These are phyloP conservation scores for Aspergillus bridgeri DNA, from an alignment of 495 filamentous ascomycete species.

Conservation along the genomic window DNA sequence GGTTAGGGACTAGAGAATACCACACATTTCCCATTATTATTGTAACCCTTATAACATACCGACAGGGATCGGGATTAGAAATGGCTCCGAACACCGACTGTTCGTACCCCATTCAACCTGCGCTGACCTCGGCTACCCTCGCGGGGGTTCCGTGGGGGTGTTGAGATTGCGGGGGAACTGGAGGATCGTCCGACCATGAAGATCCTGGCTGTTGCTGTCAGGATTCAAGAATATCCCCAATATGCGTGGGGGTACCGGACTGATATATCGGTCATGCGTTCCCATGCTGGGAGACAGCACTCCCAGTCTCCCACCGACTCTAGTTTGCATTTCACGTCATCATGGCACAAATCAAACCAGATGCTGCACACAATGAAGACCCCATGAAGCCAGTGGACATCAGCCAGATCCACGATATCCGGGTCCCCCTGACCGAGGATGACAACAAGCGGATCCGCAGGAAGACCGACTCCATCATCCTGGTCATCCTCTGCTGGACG, in stretches of 20 bases:
- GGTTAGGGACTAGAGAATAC: too few relatives aligned
- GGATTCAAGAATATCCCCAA: background rate
- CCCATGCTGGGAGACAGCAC: background rate
- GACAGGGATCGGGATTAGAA: background rate
- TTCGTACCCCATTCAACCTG: too few relatives aligned
- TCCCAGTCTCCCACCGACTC: background rate
- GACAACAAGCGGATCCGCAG: conserved; percentile 53
- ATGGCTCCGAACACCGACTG: background rate
- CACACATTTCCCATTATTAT: too few relatives aligned
- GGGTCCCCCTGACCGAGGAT: conserved; percentile 46
- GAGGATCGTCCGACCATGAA: background rate
- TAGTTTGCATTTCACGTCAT: background rate
- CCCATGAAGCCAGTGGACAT: conserved; percentile 7
- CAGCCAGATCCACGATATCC: conserved; percentile 14
- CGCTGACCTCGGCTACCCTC: too few relatives aligned
- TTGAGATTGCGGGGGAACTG: background rate
- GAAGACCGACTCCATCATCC: conserved; percentile 60
- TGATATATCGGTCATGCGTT: background rate
- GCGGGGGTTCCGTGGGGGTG: background rate
- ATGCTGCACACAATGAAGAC: conserved; percentile 1
- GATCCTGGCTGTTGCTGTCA: background rate
- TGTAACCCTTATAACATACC: too few relatives aligned
- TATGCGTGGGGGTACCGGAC: background rate
- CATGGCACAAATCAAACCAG: background rate
- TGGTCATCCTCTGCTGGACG: conserved; percentile 59